Evolutionary conservation across 2,329 filamentous ascomycete genomes (phyloP), one percentile per base, ranked within the genome.

Genomic region (Akanthomyces muscarius): DNA sequence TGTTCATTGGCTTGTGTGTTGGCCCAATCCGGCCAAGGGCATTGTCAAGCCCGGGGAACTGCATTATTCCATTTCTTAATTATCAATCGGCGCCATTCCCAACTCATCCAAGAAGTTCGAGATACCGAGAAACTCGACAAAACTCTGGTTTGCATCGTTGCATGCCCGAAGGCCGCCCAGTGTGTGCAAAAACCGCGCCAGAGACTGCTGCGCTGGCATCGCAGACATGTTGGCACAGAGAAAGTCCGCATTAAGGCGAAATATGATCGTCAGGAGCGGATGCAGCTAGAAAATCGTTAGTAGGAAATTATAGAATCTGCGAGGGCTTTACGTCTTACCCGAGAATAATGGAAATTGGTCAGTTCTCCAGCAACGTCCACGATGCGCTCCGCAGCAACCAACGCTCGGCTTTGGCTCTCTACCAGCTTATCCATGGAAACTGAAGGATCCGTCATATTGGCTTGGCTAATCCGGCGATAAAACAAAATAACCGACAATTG

Each of bases 181-280:
- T 1, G 7, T 10, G 11, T 30, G 48, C 2, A 23, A 4, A 33
- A 54, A 41, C 14, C 21, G 38, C 11, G 18, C 11, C 11, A 54
- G 51, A 18, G 51, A 38, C 33, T 23, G 51, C 33, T 23, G 30
- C 14, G 51, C 51, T 13, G 25, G 51, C 18, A 13, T 18, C n/a
- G 18, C 14, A 6, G 36, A 16, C n/a, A 16, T 7, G n/a, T 54
- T 54, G 51, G 30, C 33, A 5, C 5, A 41, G 5, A 63, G 36
- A 30, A 63, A 69, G 14, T 62, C 63, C 1, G 47, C 63, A 38
- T 48, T 47, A 6, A 64, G 5, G 1, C 53, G 30, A 16, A 62
- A 23, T 6, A 61, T 47, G 7, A 64, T 62, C 3, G 63, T 59
- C 45, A 61, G 57, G 3, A 64, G 33, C 11, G 63, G 63, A 59